Evolutionary conservation across 768 basidiomycete genomes (phyloP), one percentile per base, ranked within the genome.

Genomic region (Rhizopogon vinicolor): DNA sequence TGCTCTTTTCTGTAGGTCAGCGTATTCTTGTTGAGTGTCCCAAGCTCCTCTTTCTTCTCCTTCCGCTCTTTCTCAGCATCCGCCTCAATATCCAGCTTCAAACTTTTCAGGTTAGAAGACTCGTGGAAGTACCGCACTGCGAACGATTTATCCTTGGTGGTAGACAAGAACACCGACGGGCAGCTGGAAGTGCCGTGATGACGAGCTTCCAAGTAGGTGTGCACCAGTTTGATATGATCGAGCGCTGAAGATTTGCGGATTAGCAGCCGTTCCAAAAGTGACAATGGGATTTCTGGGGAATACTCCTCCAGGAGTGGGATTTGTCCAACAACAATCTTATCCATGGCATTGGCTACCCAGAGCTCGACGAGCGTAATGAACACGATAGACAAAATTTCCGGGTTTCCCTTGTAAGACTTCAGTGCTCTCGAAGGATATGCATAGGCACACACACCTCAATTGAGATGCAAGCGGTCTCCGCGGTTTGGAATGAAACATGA

Each of bases 331-430:
- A 56, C 57, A 7, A 68, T 31, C 8, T 57, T 66, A 52, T 74
- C 75, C 5, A 76, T 55, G 0, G n/a, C n/a, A n/a, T n/a, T n/a
- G n/a, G 68, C 75, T 12, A 72, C 54, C 75, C 74, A 74, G 29
- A 74, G 67, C 33, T 79, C 74, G 8, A 68, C 22, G 9, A 48
- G 53, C 1, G 66, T 68, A 44, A 83, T 61, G 41, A 82, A 57
- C 72, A 82, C 76, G 2, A 74, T 52, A 0, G 79, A 80, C 4
- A 67, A 40, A 31, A 67, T 60, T 48, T 80, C 77, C 1, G 77
- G 72, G 31, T 70, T 76, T 10, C 58, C 57, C 9, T 50, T 39
- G 44, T 77, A 78, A 1, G 51, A 52, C 0, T 8, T 18, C 33
- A 41, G 25, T 0, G 78, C 71, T 0, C 64, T 43, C 1, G 57